These are phyloP conservation scores for Calvatia gigantea DNA, from an alignment of 768 basidiomycete species.

Conservation along the genomic window DNA sequence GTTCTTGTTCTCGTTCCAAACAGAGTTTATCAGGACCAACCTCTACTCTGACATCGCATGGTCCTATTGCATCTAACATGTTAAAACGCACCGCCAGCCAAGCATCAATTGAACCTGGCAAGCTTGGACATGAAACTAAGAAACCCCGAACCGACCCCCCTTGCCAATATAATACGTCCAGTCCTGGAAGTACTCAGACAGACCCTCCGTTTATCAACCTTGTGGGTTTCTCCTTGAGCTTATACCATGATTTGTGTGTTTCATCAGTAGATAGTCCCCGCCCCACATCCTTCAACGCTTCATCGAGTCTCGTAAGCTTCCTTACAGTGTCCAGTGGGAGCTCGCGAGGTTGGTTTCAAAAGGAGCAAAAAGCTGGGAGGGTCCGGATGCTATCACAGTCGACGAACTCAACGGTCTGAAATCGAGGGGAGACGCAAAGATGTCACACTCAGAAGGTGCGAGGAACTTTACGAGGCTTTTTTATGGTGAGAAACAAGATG, in stretches of 20 bases:
- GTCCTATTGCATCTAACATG: neutral
- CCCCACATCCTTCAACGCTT: constrained; percentile 15
- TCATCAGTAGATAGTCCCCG: constrained; percentile 18
- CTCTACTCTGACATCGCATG: neutral
- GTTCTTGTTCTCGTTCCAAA: neutral
- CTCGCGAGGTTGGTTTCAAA: constrained; percentile 38
- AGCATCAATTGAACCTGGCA: neutral
- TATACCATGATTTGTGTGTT: neutral
- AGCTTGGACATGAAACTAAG: neutral
- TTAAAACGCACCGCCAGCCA: constrained; percentile 1
- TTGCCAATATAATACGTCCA: neutral
- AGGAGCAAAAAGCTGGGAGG: constrained; percentile 26
- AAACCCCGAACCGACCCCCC: neutral
- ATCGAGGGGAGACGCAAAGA: neutral
- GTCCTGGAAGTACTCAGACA: neutral
- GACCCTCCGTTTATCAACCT: neutral
- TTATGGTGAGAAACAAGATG: neutral
- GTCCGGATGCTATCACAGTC: constrained; percentile 27
- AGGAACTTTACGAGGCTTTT: neutral
- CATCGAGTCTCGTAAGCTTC: constrained; percentile 28
- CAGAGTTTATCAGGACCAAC: neutral
- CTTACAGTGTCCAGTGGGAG: constrained; percentile 52
- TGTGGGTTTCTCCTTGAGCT: neutral
- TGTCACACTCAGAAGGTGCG: neutral
- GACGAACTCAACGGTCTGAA: constrained; percentile 16